Evolutionary conservation across 495 filamentous ascomycete genomes (phyloP), one percentile per base, ranked within the genome.

Genomic region (Penicillium tannophilum): DNA sequence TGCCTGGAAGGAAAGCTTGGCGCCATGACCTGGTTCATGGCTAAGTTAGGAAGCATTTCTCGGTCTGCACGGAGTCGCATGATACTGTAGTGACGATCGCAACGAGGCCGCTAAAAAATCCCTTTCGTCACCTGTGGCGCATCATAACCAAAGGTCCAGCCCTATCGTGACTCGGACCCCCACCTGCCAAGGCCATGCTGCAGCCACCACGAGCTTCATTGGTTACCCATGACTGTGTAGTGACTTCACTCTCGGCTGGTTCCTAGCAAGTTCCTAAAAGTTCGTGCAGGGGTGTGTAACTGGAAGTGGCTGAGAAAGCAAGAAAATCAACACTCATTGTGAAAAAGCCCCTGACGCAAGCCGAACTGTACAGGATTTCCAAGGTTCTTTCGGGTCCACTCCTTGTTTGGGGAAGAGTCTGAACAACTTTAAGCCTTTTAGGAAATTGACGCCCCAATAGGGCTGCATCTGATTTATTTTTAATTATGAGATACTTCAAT

Each of bases 1-100:
- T 69, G 67, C 67, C 67, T 69, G 45, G 64, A 19, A 14, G 36
- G 20, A 20, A 56, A 33, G 23, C 65, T 68, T 68, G 65, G 65
- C 65, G 50, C 24, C 30, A n/a, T 48, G 56, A 20, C 43, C 28
- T 47, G 39, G 39, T 17, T 41, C 39, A 41, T 45, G 30, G 53
- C 43, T 31, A 30, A 9, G 20, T 47, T 26, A 47, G 12, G 24
- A 47, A 24, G 39, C 55, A 36, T 61, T 43, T 30, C 26, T 23
- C 26, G 23, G 33, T 23, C 49, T 30, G 12, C 26, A n/a, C 24
- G 31, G 14, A 33, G 33, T 57, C 59, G 19, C 49, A 59, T 59
- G 56, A 53, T 48, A 51, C 20, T 23, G 20, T 23, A 36, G 42
- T 46, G 31, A 52, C 50, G 35, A 41, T 36, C 31, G 26, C 26